Evolutionary conservation across 192 early-diverging fungal genomes (phyloP), one percentile per base, ranked within the genome.

Genomic region (Backusella morwellensis): DNA sequence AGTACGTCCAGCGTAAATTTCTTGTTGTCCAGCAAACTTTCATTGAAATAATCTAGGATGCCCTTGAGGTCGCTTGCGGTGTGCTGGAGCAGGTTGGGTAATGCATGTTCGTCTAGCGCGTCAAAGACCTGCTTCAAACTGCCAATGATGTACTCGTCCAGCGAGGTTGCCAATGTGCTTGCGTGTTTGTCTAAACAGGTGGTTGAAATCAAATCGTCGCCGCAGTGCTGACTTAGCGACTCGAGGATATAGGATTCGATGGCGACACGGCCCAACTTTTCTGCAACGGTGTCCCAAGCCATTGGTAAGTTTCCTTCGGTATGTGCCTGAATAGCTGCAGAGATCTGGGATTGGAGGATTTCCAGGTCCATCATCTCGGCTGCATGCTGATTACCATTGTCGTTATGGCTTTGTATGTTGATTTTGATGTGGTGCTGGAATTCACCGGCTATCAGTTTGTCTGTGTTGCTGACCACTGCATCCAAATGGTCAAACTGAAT

Each of bases 401-500:
- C 17, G 35, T 35, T 15, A 6, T 36, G 26, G 35, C 6, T 35
- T 35, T 68, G 59, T 4, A 68, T 42, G 38, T 73, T 74, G 23
- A 79, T 79, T 56, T 75, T 44, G 35, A 79, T 56, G 35, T 79
- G 78, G 12, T 75, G 73, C 35, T 79, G 78, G 9, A 79, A 56
- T 32, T 75, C 67, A 6, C 23, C 19, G 15, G 73, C 67, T 15
- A 75, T 79, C 17, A 70, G n/a, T 15, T 79, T 71, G 35, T 75
- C 67, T 35, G 68, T 79, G 14, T 52, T 34, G 35, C 41, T 69
- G 8, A 70, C 26, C n/a, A 79, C 74, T 26, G 73, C 68, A 63
- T 79, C 78, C 26, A 79, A 68, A 47, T 79, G 78, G 19, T 79
- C 78, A 70, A 75, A 79, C 38, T 79, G 66, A 34, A 74, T 66